phyloP scores from a whole-genome alignment of 495 filamentous ascomycete species.

The Penicillium paxilli region DNA sequence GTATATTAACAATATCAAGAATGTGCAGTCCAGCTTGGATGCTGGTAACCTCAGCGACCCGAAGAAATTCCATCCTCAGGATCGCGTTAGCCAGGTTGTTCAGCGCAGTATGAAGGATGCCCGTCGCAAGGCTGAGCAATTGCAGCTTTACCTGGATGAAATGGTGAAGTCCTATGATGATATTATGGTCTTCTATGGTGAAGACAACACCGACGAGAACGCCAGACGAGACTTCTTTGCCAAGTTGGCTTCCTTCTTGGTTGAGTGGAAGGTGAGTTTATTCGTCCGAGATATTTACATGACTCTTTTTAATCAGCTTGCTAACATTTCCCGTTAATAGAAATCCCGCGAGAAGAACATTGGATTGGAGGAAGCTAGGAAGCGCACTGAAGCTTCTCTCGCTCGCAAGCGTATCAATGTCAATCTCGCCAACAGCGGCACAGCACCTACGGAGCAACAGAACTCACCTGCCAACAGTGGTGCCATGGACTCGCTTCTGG shows the following conservation, averaged over 20 bases:
- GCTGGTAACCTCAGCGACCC: constrained; percentile 92
- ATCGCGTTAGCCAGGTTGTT: constrained; percentile 88
- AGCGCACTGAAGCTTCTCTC: constrained; percentile 83
- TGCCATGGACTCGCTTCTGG: constrained; percentile 94
- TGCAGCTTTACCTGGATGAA: constrained; percentile 90
- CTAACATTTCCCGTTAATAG: constrained; percentile 35
- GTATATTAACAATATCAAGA: constrained; percentile 93
- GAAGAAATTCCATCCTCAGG: constrained; percentile 97
- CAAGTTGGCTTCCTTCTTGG: constrained; percentile 88
- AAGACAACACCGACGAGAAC: constrained; percentile 89
- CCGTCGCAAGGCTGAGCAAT: constrained; percentile 90
- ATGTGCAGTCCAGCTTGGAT: constrained; percentile 88
- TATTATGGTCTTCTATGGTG: constrained; percentile 95
- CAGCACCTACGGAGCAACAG: constrained; percentile 46
- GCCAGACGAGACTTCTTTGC: constrained; percentile 95
- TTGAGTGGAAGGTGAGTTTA: constrained; percentile 79
- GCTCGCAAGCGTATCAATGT: constrained; percentile 81
- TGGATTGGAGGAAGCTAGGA: constrained; percentile 74
- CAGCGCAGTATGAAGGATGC: constrained; percentile 96
- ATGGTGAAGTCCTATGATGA: constrained; percentile 91
- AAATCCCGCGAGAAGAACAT: constrained; percentile 93
- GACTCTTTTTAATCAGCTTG: neutral
- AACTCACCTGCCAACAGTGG: constrained; percentile 77
- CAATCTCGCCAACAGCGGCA: constrained; percentile 46
- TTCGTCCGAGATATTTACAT: constrained; percentile 35